Percentiles rank a stretch among this genome's conserved stretches.
phyloP scores from a whole-genome alignment of 139 green algal species.

The Chlamydomonas sphaeroides region DNA sequence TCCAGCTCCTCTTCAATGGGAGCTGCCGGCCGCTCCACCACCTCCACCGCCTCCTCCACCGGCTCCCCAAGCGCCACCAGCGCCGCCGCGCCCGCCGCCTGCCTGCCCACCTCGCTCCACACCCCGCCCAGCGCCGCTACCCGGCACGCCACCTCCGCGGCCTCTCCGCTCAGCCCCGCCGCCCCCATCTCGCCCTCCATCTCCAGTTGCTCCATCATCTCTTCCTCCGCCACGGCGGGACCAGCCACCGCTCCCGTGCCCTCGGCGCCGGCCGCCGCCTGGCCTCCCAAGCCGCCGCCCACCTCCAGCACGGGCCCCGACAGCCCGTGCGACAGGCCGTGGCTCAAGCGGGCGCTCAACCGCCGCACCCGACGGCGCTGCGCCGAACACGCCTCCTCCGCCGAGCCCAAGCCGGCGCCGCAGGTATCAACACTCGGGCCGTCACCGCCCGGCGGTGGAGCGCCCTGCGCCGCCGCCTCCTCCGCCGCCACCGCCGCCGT shows the following conservation, averaged over 20 bases:
- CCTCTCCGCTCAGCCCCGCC: neutral
- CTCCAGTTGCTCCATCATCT: neutral
- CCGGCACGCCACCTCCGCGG: neutral
- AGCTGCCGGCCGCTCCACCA: too few relatives aligned
- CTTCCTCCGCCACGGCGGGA: neutral
- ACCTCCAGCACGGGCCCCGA: too few relatives aligned
- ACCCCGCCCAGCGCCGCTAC: neutral
- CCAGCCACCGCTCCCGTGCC: neutral
- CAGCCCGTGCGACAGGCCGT: too few relatives aligned
- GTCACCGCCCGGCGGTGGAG: too few relatives aligned
- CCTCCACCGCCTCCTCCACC: conserved; percentile 12
- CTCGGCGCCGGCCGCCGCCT: neutral
- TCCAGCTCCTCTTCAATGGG: too few relatives aligned
- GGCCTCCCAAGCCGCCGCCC: too few relatives aligned
- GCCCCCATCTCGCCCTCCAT: neutral
- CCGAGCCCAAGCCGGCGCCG: too few relatives aligned
- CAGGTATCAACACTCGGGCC: too few relatives aligned
- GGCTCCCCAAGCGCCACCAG: conserved; percentile 41
- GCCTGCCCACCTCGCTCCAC: neutral
- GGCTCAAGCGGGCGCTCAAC: too few relatives aligned
- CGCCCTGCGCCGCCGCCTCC: too few relatives aligned
- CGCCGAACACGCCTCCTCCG: too few relatives aligned
- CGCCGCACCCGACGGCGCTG: too few relatives aligned
- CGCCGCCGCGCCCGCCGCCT: conserved; percentile 35
- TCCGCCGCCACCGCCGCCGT: neutral